Evolutionary conservation across 139 green algal species (phyloP).

Genomic region (Chlorella sp.): DNA sequence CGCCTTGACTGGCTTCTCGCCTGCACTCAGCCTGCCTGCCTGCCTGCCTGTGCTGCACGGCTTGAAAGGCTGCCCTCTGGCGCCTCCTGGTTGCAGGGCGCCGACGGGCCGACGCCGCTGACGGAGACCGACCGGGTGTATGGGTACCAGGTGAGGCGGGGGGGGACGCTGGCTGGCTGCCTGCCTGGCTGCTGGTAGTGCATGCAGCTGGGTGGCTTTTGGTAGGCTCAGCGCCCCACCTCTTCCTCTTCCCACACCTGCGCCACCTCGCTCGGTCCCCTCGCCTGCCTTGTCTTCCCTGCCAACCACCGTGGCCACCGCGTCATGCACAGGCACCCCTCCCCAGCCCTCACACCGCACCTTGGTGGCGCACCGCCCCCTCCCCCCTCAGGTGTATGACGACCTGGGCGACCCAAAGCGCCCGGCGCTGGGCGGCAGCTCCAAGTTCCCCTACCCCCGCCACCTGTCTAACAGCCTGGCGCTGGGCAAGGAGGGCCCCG

Average conservation of each 20-base stretch:
- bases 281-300: not conserved
- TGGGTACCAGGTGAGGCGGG: constrained; percentile 6
- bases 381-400: not conserved
- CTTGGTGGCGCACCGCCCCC: not conserved
- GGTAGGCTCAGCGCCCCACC: too few relatives aligned
- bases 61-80: too few relatives aligned
- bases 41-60: not conserved
- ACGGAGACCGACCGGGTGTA: not conserved
- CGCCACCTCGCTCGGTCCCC: not conserved
- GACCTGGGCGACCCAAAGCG: constrained; percentile 11
- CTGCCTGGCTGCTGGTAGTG: not conserved
- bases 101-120: not conserved
- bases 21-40: not conserved
- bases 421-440: not conserved
- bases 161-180: not conserved
- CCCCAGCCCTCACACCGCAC: not conserved
- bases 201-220: not conserved
- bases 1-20: too few relatives aligned
- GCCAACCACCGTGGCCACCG: too few relatives aligned
- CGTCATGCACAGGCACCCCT: too few relatives aligned
- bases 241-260: too few relatives aligned
- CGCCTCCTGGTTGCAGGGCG: not conserved
- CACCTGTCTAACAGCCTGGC: constrained; percentile 6
- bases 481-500: not conserved
- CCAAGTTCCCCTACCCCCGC: constrained; percentile 16